These are phyloP conservation scores for Zymoseptoria tritici DNA, from an alignment of 2,329 filamentous ascomycete species.

Conservation along the genomic window DNA sequence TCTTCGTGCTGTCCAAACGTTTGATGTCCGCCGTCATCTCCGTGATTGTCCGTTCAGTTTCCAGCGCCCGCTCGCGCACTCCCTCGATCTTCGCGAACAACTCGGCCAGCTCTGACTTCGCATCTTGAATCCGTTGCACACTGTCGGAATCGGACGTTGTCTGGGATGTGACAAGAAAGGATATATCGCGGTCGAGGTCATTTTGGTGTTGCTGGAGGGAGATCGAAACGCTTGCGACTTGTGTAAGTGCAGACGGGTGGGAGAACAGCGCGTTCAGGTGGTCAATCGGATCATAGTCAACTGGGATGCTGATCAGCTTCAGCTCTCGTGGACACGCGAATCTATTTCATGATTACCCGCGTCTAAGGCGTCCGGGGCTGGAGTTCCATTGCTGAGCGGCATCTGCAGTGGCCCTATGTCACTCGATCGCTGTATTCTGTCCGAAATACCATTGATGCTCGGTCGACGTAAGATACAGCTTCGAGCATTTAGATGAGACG, in stretches of 20 bases:
- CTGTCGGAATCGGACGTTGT: conserved; percentile 79
- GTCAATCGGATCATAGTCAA: conserved; percentile 84
- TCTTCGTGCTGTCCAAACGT: conserved; percentile 89
- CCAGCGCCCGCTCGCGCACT: conserved; percentile 77
- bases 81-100: conserved; percentile 93
- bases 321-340: not conserved
- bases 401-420: not conserved
- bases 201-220: conserved; percentile 69
- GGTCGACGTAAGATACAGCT: not conserved
- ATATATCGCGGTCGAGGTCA: conserved; percentile 74
- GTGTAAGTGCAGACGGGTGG: conserved; percentile 74
- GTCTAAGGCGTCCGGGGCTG: conserved; percentile 14
- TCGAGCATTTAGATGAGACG: not conserved
- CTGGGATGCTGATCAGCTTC: conserved; percentile 32
- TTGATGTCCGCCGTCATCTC: conserved; percentile 99
- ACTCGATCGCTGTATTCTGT: not conserved
- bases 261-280: conserved; percentile 93
- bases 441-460: not conserved
- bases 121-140: conserved; percentile 82
- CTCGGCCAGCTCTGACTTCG: conserved; percentile 79
- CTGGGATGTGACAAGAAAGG: conserved; percentile 63
- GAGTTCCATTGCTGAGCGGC: conserved; percentile 7
- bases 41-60: conserved; percentile 92
- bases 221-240: conserved; percentile 65
- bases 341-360: conserved; percentile 10